Evolutionary conservation across 352 stramenopile species (phyloP).

Genomic region (Pythium periplocum): DNA sequence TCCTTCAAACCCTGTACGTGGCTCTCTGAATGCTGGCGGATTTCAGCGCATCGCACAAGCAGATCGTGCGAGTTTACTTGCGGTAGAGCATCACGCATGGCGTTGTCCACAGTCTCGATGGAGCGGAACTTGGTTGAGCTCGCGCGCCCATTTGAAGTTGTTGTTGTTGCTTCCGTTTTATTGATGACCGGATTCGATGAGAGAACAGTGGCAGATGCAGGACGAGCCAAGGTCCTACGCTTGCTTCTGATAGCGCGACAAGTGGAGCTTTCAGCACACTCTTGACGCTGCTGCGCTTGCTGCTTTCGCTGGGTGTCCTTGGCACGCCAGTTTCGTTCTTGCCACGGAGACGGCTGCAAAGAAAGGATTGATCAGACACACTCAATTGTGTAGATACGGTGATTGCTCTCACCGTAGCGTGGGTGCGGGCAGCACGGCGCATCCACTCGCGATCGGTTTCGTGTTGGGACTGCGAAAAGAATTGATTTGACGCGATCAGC

Average conservation of each 20-base stretch:
- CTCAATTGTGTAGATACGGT: too few relatives aligned
- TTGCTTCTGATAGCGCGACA: neutral
- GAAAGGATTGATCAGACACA: neutral
- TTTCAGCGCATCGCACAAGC: slow-evolving; percentile 55
- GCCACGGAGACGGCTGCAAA: slow-evolving; percentile 56
- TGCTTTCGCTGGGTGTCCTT: slow-evolving; percentile 16
- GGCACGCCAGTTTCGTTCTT: slow-evolving; percentile 60
- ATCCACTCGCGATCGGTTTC: slow-evolving; percentile 21
- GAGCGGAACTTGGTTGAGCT: slow-evolving; percentile 20
- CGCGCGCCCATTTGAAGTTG: slow-evolving; percentile 7
- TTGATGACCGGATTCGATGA: neutral
- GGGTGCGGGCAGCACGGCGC: slow-evolving; percentile 3
- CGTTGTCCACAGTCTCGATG: slow-evolving; percentile 67
- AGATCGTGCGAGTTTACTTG: slow-evolving; percentile 71
- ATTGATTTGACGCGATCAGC: slow-evolving; percentile 32
- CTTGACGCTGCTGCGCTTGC: too few relatives aligned
- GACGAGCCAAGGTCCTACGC: neutral
- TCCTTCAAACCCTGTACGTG: slow-evolving; percentile 33
- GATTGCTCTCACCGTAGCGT: too few relatives aligned
- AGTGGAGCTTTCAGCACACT: neutral
- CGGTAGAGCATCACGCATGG: slow-evolving; percentile 31
- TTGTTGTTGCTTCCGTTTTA: neutral
- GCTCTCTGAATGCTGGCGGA: slow-evolving; percentile 46
- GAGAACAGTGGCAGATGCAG: neutral
- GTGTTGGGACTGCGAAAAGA: slow-evolving; percentile 7